Conservation (phyloP, 192 early-diverging fungal genomes). For the Funneliformis geosporum region DNA sequence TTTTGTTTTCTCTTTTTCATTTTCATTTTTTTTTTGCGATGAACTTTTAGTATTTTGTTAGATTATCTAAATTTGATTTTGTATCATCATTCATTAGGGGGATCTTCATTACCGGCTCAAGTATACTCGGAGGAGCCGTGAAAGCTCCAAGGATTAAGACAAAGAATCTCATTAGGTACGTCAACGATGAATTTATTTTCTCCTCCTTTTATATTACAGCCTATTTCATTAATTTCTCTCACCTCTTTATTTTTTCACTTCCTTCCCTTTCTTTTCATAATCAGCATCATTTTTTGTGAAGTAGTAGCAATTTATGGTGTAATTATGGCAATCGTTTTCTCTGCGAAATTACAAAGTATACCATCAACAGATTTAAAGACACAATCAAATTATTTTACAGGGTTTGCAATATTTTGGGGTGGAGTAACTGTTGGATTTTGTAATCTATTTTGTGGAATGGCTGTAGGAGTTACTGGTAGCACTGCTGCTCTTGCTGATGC, state of each 20-base stretch:
- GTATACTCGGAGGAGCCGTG: slow-evolving; percentile 87
- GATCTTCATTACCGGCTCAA: slow-evolving; percentile 91
- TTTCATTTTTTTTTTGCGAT: neutral
- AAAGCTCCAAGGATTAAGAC: slow-evolving; percentile 89
- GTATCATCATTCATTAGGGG: slow-evolving; percentile 63
- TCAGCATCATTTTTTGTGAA: slow-evolving; percentile 97
- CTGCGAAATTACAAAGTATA: slow-evolving; percentile 75
- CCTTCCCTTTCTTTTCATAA: too few relatives aligned
- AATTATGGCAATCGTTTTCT: slow-evolving; percentile 98
- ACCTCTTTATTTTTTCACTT: neutral
- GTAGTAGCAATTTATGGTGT: slow-evolving; percentile 99
- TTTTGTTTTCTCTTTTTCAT: neutral
- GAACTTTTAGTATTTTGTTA: neutral
- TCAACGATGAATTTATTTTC: neutral
- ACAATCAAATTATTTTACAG: slow-evolving; percentile 73
- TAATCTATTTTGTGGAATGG: slow-evolving; percentile 91
- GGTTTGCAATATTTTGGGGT: slow-evolving; percentile 94
- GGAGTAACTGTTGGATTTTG: slow-evolving; percentile 93
- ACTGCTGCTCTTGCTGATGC: slow-evolving; percentile 96
- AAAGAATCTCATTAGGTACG: slow-evolving; percentile 91
- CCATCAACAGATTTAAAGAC: slow-evolving; percentile 48
- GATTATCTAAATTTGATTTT: neutral
- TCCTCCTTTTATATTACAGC: neutral
- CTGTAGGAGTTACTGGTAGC: slow-evolving; percentile 90
- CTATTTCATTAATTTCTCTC: neutral